Evolutionary conservation across 2,329 filamentous ascomycete species (phyloP).

Genomic region (Aureobasidium sp.): DNA sequence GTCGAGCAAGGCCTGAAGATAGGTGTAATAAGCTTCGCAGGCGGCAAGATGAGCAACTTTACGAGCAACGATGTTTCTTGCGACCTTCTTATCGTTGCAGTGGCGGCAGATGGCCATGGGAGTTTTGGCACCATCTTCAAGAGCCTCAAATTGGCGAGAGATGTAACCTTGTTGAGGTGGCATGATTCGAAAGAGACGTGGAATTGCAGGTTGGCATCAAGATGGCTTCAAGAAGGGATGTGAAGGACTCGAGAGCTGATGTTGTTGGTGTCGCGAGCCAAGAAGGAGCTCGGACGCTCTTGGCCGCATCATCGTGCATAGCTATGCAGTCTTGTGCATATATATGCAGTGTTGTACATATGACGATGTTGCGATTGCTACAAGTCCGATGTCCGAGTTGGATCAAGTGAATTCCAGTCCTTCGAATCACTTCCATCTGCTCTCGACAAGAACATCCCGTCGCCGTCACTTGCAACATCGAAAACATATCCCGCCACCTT

Average conservation of each 20-base stretch:
- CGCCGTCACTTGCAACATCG: background rate
- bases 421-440: slow-evolving; percentile 7
- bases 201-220: slow-evolving; percentile 5
- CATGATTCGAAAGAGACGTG: background rate
- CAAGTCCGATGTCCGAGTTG: background rate
- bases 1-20: slow-evolving; percentile 1
- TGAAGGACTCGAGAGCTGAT: background rate
- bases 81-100: slow-evolving; percentile 9
- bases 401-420: slow-evolving; percentile 3
- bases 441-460: background rate
- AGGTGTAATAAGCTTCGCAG: slow-evolving; percentile 1
- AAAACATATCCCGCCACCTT: background rate
- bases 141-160: background rate
- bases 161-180: slow-evolving; percentile 10
- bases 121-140: slow-evolving; percentile 11
- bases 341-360: background rate
- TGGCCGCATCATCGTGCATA: background rate
- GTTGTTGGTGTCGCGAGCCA: background rate
- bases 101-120: slow-evolving; percentile 6
- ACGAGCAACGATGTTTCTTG: slow-evolving; percentile 6
- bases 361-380: background rate
- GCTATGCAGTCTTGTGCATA: background rate
- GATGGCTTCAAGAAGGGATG: slow-evolving; percentile 2
- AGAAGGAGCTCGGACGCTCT: background rate
- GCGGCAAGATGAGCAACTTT: slow-evolving; percentile 5